Base-by-base conservation (phyloP, 176 grass and related monocot genomes). In the Pontederia crassipes region DNA sequence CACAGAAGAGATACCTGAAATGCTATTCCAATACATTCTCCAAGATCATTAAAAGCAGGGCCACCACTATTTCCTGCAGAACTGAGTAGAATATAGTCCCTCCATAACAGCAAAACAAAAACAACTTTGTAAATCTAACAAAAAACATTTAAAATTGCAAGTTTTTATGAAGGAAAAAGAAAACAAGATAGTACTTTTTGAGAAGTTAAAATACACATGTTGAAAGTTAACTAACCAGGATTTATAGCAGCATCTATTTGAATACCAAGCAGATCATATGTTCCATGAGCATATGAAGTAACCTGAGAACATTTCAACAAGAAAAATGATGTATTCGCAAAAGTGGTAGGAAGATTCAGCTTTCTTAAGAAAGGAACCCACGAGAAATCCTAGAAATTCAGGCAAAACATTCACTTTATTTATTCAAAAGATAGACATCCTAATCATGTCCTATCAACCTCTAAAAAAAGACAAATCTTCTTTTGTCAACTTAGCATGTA, bases 161-260 rank as follows among this genome's bases (percentile, higher is more conserved):
- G 28, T 14, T 51, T 51, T 9, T 40, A 40, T 40, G 32, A 40
- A 27, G 12, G 67, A 68, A 3, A 67, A 49, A 28, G 28, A 18
- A 32, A 46, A 32, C 28, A 71, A 7, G 18, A 49, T 17, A 12
- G 46, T 55, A 28, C 57, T 27, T 11, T n/a, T 46, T 46, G 45
- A 35, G 2, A 61, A 35, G 57, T 46, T 57, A 69, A 11, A 17
- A 27, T 20, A 48, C 26, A 75, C 51, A 62, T 9, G 50, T 52
- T 7, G 4, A 40, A 40, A 40, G 32, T 40, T 40, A 40, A 70
- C 72, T 48, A 70, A 98, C 93, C 93, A 77, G 87, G 72, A 68
- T 98, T 98, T 78, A 98, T 85, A 56, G 93, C 93, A 73, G 93
- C 93, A 63, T 98, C 93, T 57, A 98, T 98, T 88, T 98, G 93